phyloP scores from a whole-genome alignment of 768 basidiomycete genomes.

The Jaapia argillacea region DNA sequence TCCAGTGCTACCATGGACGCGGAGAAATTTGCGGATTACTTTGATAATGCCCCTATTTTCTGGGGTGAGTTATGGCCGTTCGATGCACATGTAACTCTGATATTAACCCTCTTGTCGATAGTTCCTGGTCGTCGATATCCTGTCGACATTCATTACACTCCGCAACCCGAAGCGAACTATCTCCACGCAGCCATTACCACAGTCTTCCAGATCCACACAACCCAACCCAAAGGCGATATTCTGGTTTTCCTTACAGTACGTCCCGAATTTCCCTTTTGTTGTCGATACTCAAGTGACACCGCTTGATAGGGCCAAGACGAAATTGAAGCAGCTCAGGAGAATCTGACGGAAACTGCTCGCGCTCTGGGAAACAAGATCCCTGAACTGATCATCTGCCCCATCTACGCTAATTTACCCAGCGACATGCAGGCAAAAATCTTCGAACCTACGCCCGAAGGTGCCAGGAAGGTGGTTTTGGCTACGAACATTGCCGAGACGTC shows the following conservation, averaged over 20 bases:
- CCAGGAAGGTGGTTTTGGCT: conserved; percentile 94
- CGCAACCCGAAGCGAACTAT: conserved; percentile 98
- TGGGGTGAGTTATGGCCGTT: conserved; percentile 45
- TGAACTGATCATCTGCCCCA: conserved; percentile 92
- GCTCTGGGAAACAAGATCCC: conserved; percentile 93
- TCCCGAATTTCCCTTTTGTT: conserved; percentile 4
- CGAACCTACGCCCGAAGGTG: conserved; percentile 94
- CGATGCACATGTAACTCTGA: neutral
- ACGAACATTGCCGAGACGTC: conserved; percentile 99
- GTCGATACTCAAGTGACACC: too few relatives aligned
- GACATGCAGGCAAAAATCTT: conserved; percentile 99
- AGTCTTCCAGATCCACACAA: conserved; percentile 97
- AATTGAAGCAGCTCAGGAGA: conserved; percentile 96
- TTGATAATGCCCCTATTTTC: conserved; percentile 93
- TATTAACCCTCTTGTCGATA: too few relatives aligned
- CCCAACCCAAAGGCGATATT: conserved; percentile 95
- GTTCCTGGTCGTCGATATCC: conserved; percentile 97
- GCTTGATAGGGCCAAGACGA: conserved; percentile 87
- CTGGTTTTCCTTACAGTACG: conserved; percentile 91
- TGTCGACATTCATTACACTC: conserved; percentile 97
- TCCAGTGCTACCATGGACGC: conserved; percentile 97
- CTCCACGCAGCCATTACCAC: conserved; percentile 98
- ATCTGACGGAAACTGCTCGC: conserved; percentile 88
- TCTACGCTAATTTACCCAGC: conserved; percentile 97
- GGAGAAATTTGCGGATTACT: conserved; percentile 96